Base-by-base conservation (phyloP, 2,329 filamentous ascomycete genomes). In the Xylaria sp. region DNA sequence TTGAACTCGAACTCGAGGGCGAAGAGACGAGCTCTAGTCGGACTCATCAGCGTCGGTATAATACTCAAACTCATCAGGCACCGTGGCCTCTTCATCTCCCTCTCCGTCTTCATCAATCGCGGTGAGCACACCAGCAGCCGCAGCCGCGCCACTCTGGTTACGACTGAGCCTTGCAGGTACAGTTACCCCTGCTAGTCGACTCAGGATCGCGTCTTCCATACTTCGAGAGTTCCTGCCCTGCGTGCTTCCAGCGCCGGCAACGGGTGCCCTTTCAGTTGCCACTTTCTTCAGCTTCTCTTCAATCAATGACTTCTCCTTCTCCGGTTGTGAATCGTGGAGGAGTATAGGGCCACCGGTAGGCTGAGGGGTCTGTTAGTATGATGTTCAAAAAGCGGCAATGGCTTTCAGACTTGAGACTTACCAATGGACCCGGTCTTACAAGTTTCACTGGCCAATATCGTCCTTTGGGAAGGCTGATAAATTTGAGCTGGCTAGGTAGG, bases 221-320 rank as follows among this genome's bases (percentile, higher is more conserved):
- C 63, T 71, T 71, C 63, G 70, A 66, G 51, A 74, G 65, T 64
- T 63, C 61, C 69, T 50, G 45, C 63, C 67, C 40, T 60, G 67
- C 51, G 55, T 51, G 28, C 64, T 68, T 14, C 67, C 64, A 15
- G 60, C 76, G 72, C 59, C 79, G 68, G 82, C 84, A 2, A 87
- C 82, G 2, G 86, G 85, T 0, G 87, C 86, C 58, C 84, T 86
- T 71, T 89, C 87, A 0, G 82, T 87, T 1, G 84, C 84, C 3
- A 85, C 84, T 77, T 96, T 97, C 84, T 94, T 95, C 43, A 96
- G 87, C 81, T 96, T 97, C 77, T 98, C 88, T 76, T 98, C 95
- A 50, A 99, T 85, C 7, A 95, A 84, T 17, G 88, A 82, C 76
- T 96, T 96, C 50, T 88, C 79, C 76, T 96, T 90, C 1, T 88